Base-by-base conservation (phyloP, 202 grass and related monocot species). In the Digitaria exilis region DNA sequence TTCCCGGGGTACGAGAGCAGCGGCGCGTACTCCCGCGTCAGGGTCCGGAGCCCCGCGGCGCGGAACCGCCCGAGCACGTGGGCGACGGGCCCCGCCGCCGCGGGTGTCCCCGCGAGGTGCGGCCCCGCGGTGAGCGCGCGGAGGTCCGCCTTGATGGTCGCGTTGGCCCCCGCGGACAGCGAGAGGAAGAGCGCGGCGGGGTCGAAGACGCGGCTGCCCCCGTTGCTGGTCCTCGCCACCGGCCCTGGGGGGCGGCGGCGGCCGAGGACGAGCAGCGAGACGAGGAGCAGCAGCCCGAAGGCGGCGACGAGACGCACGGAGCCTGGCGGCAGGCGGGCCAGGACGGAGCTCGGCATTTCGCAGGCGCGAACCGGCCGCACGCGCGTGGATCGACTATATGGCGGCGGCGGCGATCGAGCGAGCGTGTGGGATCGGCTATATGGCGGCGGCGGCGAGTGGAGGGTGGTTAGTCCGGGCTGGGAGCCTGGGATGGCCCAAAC, bases 1-100 rank as follows among this genome's bases (percentile, higher is more conserved):
- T 79, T 71, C 18, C 65, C 83, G 0, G 84, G 95, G 87, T 88
- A 98, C 3, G 96, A 98, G 71, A 98, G 96, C 12, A 98, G 89
- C 3, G 92, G 96, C 5, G 13, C 13, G 80, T 93, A 98, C 0
- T 88, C 78, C 17, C 84, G 84, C 14, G 90, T 80, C 35, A 85
- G 16, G 69, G 80, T 88, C 7, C 17, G 63, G 72, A 98, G 74
- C 16, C 95, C 92, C 10, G 89, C 76, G 48, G 66, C 64, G 19
- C 70, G 88, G 80, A 98, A 24, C 13, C 75, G 64, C 19, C 77
- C 48, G 11, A 90, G 87, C 44, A 95, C 90, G 78, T 84, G 87
- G 16, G 78, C 68, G 5, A 88, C 26, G 24, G 80, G 66, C 42
- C 35, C 16, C 1, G 72, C 75, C 9, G 87, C 85, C 4, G 28